Percentiles rank a stretch among this genome's conserved stretches.
These are phyloP conservation scores for Fusarium caatingaense DNA, from an alignment of 2,329 filamentous ascomycete species.

Conservation along the genomic window DNA sequence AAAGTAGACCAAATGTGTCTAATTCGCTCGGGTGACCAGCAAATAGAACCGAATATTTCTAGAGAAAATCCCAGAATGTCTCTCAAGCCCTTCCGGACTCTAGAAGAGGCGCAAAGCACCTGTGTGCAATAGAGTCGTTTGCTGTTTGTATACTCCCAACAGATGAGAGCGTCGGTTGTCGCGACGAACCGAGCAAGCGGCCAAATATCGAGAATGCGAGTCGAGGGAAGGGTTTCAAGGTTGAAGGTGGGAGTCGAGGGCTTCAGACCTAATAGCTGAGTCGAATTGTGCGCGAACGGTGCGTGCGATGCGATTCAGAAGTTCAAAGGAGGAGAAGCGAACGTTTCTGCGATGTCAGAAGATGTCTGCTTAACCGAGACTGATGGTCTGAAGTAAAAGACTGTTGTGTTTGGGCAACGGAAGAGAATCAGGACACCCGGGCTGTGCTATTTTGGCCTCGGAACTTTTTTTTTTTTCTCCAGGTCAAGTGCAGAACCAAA, in stretches of 20 bases:
- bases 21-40: slow-evolving; percentile 39
- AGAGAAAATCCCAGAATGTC: slow-evolving; percentile 37
- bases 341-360: slow-evolving; percentile 25
- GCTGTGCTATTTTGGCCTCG: slow-evolving; percentile 6
- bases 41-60: slow-evolving; percentile 29
- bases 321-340: slow-evolving; percentile 14
- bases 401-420: slow-evolving; percentile 29
- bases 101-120: slow-evolving; percentile 44
- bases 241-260: slow-evolving; percentile 27
- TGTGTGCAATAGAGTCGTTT: slow-evolving; percentile 36
- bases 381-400: slow-evolving; percentile 32
- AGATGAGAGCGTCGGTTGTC: slow-evolving; percentile 37
- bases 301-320: slow-evolving; percentile 8
- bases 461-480: slow-evolving; percentile 4
- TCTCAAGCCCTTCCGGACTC: slow-evolving; percentile 44
- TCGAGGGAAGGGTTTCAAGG: slow-evolving; percentile 16
- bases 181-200: slow-evolving; percentile 16
- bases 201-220: slow-evolving; percentile 24
- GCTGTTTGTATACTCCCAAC: slow-evolving; percentile 38
- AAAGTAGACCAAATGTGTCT: slow-evolving; percentile 30
- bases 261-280: slow-evolving; percentile 12
- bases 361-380: slow-evolving; percentile 30
- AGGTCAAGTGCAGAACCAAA: slow-evolving; percentile 9
- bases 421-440: slow-evolving; percentile 13
- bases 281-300: slow-evolving; percentile 25